Base-by-base conservation (phyloP, 1,284 basidiomycete genomes). In the Chalciporus sp. region DNA sequence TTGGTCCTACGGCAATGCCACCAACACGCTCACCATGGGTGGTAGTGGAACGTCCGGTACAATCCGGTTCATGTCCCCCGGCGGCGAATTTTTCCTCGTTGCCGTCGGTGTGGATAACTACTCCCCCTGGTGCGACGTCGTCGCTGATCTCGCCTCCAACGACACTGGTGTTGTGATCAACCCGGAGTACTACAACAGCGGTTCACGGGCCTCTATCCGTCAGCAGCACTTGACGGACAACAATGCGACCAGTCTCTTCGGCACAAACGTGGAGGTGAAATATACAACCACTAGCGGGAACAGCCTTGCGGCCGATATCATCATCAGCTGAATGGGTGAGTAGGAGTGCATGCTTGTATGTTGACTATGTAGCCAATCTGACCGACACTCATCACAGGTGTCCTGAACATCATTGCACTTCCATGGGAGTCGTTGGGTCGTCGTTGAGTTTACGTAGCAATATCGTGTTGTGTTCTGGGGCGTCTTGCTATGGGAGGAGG, bases 31-130 rank as follows among this genome's bases (percentile, higher is more conserved):
- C 53, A 61, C 26, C 52, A 74, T 73, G 70, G 57, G 56, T 31
- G 65, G 63, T 17, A 72, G 69, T 57, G 73, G 72, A 14, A 73
- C 72, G 8, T 74, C 68, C 27, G 74, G 74, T 31, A 59, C 61
- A 14, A 52, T 76, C 23, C 72, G 71, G 56, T 69, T 75, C 58
- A 42, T 51, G 20, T 46, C 56, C 37, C 58, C 62, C 23, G 57
- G 46, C 7, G 64, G 67, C 54, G 72, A 72, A 44, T 56, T 52
- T 23, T 70, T 72, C 61, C 52, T 71, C 59, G 57, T 72, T 47
- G 59, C 63, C 26, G 26, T 75, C 28, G 74, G 74, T 26, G 65
- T 75, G 19, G 71, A 76, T 61, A 72, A 72, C 62, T 67, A 67
- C 57, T 64, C 64, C 54, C 61, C 66, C 12, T 75, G 74, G 74